Base-by-base conservation (phyloP, 192 early-diverging fungal genomes). In the Funneliformis mosseae region DNA sequence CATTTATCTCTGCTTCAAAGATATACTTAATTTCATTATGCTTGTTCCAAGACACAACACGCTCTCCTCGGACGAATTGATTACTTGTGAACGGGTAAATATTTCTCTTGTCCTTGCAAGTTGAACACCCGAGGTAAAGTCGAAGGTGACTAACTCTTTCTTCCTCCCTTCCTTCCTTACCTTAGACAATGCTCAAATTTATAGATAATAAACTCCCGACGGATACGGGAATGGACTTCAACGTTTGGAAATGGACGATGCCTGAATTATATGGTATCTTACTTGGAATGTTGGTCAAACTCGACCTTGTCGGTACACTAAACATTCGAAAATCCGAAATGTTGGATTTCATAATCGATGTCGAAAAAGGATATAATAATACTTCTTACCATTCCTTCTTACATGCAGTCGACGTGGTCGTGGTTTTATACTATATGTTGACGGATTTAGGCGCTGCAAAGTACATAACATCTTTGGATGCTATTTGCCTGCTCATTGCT, bases 361-460 rank as follows among this genome's bases (percentile, higher is more conserved):
- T 98, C 43, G 92, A 94, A 77, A 76, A 87, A 61, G 93, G 93
- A 41, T 98, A 98, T 82, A 84, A 88, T n/a, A 83, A 89, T n/a
- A 95, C 94, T 70, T 94, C 94, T 6, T 98, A 98, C 74, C 96
- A 98, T 82, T 95, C 94, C 11, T 98, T 96, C 82, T 93, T 92
- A 82, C 96, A 98, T 79, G 96, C 96, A 16, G 89, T 94, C 3
- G 96, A 98, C 87, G 96, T 98, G 0, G 92, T 93, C 2, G 89
- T 91, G 60, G 93, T 96, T 77, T 87, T 97, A 8, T 95, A 92
- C 83, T 93, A 92, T 72, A 91, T 95, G 81, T 84, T 97, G 8
- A 84, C 82, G 28, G 90, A 95, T 50, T 88, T 94, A 81, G 91
- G 88, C 46, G 89, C 93, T 0, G 85, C 87, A 1, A 89, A 90